Base-by-base conservation (phyloP, 1,284 basidiomycete genomes). In the Erythrobasidium hasegawianum region DNA sequence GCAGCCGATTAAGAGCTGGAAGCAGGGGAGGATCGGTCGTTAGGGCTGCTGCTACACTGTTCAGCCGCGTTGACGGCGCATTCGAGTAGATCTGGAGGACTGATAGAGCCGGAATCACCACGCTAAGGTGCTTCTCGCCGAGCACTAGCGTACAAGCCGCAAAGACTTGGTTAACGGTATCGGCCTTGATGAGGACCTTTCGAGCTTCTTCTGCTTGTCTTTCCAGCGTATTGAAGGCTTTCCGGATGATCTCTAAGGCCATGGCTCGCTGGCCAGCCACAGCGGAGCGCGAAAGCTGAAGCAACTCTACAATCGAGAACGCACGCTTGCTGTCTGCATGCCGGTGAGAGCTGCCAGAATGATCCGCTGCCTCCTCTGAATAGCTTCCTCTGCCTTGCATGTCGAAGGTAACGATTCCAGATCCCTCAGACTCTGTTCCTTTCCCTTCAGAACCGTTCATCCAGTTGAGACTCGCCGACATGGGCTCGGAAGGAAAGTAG, bases 401-500 rank as follows among this genome's bases (percentile, higher is more conserved):
- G 45, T 58, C 56, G 29, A 65, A 65, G 4, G 45, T 55, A 20
- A 65, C 26, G 43, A 14, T 22, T 49, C 43, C 16, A 40, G 39
- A n/a, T 29, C 3, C 14, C n/a, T 1, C 4, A 1, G 40, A 11
- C 4, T 45, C 40, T 11, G 3, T 2, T 38, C 13, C 14, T 8
- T n/a, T n/a, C 8, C 7, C n/a, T 7, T 40, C 20, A 27, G 16
- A 24, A 11, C 45, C 59, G 22, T 43, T 54, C 75, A 91, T 87
- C 92, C 92, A 95, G 53, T 84, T 85, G 14, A 95, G 78, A 67
- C 87, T 80, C 1, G 84, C 78, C 22, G 86, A 82, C 0, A 82
- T 67, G 2, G 79, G 76, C 55, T 80, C 84, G 65, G 83, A 77
- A 0, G 93, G 90, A 76, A 97, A 97, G 80, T 87, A 97, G 39